Evolutionary conservation across 306 rosid genomes (phyloP).

Genomic region (Mimosa bimucronata): DNA sequence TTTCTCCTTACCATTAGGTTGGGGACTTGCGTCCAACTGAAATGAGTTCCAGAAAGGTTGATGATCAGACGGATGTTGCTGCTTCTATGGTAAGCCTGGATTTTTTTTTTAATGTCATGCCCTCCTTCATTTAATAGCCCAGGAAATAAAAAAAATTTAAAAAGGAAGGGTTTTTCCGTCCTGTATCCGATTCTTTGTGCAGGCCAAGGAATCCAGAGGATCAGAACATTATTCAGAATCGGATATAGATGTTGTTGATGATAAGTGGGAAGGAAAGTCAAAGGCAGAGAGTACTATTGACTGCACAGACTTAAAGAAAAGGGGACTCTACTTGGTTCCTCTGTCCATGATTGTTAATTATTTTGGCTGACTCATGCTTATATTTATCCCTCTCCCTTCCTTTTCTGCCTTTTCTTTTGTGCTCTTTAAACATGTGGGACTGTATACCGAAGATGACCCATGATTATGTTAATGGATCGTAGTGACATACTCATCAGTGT

Average conservation of each 20-base stretch:
- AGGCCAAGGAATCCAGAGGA: slow-evolving; percentile 52
- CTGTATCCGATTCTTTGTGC: slow-evolving; percentile 26
- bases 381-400: slow-evolving; percentile 6
- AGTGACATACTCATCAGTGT: slow-evolving; percentile 36
- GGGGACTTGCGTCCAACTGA: slow-evolving; percentile 48
- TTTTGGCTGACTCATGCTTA: slow-evolving; percentile 46
- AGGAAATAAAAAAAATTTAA: background rate
- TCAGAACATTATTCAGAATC: slow-evolving; percentile 49
- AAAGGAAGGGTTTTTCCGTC: background rate
- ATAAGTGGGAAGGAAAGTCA: slow-evolving; percentile 34
- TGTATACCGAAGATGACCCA: slow-evolving; percentile 33
- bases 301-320: slow-evolving; percentile 60
- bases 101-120: background rate
- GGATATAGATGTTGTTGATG: slow-evolving; percentile 36
- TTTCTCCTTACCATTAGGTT: slow-evolving; percentile 47
- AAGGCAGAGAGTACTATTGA: slow-evolving; percentile 38
- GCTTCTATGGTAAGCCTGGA: slow-evolving; percentile 51
- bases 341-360: slow-evolving; percentile 71
- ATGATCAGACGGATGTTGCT: slow-evolving; percentile 46
- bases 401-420: slow-evolving; percentile 3
- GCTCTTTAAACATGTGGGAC: slow-evolving; percentile 22
- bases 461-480: slow-evolving; percentile 26
- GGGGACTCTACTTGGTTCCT: slow-evolving; percentile 84
- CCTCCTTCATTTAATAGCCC: background rate
- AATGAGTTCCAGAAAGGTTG: slow-evolving; percentile 51